These are phyloP conservation scores for Pseudogymnoascus sp. DNA, from an alignment of 2,329 filamentous ascomycete species.

Conservation along the genomic window DNA sequence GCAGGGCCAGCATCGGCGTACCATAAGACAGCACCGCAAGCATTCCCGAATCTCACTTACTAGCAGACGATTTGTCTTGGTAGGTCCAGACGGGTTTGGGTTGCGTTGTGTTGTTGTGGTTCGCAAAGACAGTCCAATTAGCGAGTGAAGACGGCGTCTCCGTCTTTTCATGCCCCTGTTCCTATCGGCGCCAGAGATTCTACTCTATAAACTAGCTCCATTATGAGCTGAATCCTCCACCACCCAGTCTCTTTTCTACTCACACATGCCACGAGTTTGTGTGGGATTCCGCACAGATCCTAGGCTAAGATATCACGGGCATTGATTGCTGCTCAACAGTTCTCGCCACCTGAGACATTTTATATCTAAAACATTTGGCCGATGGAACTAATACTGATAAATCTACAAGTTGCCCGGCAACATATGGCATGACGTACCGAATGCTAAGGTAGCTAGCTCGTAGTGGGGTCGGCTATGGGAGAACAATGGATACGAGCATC, in stretches of 20 bases:
- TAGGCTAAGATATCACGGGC: neutral
- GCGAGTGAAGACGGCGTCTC: conserved; percentile 1
- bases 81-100: conserved; percentile 1
- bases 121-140: neutral
- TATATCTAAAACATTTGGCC: conserved; percentile 8
- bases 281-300: conserved; percentile 8
- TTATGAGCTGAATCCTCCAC: neutral
- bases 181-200: neutral
- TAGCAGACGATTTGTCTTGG: neutral
- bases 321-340: conserved; percentile 1
- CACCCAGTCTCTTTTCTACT: neutral
- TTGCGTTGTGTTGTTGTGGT: neutral
- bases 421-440: neutral
- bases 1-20: neutral
- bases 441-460: neutral
- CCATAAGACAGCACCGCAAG: neutral
- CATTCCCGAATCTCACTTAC: conserved; percentile 2
- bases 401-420: neutral
- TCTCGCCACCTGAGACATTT: conserved; percentile 8
- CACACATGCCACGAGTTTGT: conserved; percentile 5
- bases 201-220: neutral
- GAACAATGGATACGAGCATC: neutral
- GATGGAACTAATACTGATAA: conserved; percentile 9
- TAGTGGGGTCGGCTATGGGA: neutral
- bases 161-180: conserved; percentile 8